Conservation (phyloP, 2,329 filamentous ascomycete genomes). For the Chrysoporthe deuterocubensis region DNA sequence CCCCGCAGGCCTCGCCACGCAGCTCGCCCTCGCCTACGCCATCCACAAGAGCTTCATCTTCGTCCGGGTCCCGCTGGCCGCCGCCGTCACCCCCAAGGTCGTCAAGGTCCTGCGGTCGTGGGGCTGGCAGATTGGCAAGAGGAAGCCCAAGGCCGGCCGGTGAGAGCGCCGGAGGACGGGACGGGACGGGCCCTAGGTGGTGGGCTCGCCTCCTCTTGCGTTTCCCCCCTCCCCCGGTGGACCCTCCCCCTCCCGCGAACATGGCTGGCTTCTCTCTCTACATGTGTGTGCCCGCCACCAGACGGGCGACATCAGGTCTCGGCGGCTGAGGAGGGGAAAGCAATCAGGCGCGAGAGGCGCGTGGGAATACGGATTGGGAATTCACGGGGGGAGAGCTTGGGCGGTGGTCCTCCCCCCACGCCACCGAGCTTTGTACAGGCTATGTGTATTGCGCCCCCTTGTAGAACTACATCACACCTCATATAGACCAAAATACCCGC, state of each 20-base stretch:
- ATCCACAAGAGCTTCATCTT: constrained; percentile 99
- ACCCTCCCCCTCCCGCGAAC: no score
- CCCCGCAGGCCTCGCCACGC: constrained; percentile 67
- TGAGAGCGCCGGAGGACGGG: background rate
- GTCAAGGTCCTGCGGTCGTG: constrained; percentile 84
- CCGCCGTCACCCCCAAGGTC: constrained; percentile 90
- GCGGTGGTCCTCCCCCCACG: no score
- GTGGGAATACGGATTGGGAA: no score
- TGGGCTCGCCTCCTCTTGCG: no score
- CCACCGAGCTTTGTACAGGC: constrained; percentile 3
- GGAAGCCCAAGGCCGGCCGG: constrained; percentile 36
- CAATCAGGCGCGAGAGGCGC: no score
- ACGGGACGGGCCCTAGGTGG: no score
- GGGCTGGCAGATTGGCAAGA: constrained; percentile 95
- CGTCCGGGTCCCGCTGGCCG: constrained; percentile 88
- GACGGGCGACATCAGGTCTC: no score
- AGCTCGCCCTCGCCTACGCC: constrained; percentile 90
- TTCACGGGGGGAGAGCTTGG: no score
- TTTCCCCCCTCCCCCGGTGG: no score
- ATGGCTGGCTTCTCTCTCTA: no score
- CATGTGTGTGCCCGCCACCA: no score
- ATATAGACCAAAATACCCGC: constrained; percentile 7
- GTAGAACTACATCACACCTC: constrained; percentile 11
- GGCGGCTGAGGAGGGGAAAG: no score
- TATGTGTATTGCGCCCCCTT: constrained; percentile 6